Evolutionary conservation across 768 basidiomycete species (phyloP), one percentile per base, ranked within the genome.

Genomic region (Boletus fagicola): DNA sequence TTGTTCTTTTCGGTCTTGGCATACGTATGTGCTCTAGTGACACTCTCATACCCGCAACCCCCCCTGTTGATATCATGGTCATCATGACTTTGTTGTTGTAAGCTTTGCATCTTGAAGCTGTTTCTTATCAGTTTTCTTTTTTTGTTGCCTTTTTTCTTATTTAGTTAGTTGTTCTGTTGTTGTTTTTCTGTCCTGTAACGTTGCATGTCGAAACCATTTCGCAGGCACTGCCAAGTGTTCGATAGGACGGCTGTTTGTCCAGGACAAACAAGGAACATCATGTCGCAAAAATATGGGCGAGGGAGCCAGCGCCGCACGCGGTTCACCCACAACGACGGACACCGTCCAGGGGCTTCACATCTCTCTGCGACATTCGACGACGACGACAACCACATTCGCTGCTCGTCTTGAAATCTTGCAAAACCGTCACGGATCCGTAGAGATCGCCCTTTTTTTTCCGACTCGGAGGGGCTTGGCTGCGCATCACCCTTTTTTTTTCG

Each of bases 361-460:
- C 18, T 55, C 57, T 11, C 30, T 49, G 42, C 49, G 46, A 40
- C 63, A 26, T 13, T 42, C 3, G 28, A 49, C 59, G 22, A 51
- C 61, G 31, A 57, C 51, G 20, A 35, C 38, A 15, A 7, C 38
- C 1, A 54, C 49, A 43, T 51, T 43, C 11, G 6, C 10, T 9
- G 2, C 53, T 24, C 61, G 76, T 83, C 78, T 78, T 88, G 83
- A 74, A 83, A 88, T 71, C 77, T 75, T 72, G 59, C 60, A 71
- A 74, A 87, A 87, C 83, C 78, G 79, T 85, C 72, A 71, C 69
- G 80, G 76, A 90, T 84, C 79, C 75, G 73, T 50, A 60, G 79
- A 89, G 87, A 87, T 87, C 85, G 74, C 72, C 56, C 44, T 61
- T 59, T 61, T 66, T 58, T 56, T 6, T 31, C 22, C 43, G 22